Evolutionary conservation across 2,329 filamentous ascomycete genomes (phyloP), one percentile per base, ranked within the genome.

Genomic region (Lachnellula hyalina): DNA sequence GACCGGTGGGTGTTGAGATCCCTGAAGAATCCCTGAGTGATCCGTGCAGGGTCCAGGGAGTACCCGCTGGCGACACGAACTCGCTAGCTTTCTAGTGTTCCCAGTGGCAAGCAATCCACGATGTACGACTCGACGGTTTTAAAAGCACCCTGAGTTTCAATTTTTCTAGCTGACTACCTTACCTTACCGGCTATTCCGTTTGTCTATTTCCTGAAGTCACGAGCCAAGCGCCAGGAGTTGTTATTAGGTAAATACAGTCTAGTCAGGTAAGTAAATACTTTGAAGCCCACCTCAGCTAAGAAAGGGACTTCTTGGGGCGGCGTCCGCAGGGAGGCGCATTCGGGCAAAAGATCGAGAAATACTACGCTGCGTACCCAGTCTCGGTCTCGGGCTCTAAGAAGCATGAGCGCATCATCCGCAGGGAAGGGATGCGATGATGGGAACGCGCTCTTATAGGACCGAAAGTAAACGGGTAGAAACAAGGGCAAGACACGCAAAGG

Each of bases 91-190:
- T 40, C 46, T 54, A 44, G 53, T 44, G 36, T 45, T 45, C 42
- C 47, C 19, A 48, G 62, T 64, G 63, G 57, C 59, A 60, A 60
- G 56, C 56, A 60, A 61, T 57, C 52, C 46, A 36, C 48, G 58
- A 32, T 44, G 58, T 59, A 35, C 59, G 46, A 63, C 61, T 66
- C 58, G 61, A 56, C 49, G 55, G 57, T 47, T 28, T 17, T n/a
- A 47, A 47, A 17, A 28, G 25, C 6, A 12, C 6, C 21, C 21
- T 21, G 21, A 7, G 42, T 11, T 3, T 2, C 4, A 5, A 46
- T 4, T 25, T 46, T 28, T 46, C 25, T 21, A 11, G 32, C 32
- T 23, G 15, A 28, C 12, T 23, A 32, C 35, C 47, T 25, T 25
- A 25, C 25, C 25, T 25, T 25, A 32, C 35, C 47, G 34, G 47